phyloP scores from a whole-genome alignment of 148 eudicot genomes.

The Vaccinium corymbosum region DNA sequence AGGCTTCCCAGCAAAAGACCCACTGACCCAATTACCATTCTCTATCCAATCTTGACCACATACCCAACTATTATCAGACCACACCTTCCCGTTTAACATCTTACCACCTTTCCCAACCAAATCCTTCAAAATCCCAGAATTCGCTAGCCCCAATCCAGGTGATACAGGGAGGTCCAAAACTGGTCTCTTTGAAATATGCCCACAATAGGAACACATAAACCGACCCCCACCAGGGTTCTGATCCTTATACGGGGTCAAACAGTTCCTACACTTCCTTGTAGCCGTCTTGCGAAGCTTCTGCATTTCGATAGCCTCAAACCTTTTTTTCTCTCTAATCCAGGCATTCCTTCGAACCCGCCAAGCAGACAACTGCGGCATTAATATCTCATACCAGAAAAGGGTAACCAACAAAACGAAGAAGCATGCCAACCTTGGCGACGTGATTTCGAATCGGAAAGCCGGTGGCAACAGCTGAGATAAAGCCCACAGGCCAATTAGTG shows the following conservation, averaged over 20 bases:
- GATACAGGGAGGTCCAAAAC: slow-evolving; percentile 86
- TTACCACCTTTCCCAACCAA: slow-evolving; percentile 89
- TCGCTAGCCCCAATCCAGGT: slow-evolving; percentile 58
- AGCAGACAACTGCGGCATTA: slow-evolving; percentile 90
- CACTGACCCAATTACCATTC: slow-evolving; percentile 71
- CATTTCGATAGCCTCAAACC: slow-evolving; percentile 84
- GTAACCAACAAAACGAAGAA: slow-evolving; percentile 80
- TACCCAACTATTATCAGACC: slow-evolving; percentile 71
- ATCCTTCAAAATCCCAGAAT: slow-evolving; percentile 76
- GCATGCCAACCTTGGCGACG: slow-evolving; percentile 90
- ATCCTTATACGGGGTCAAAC: slow-evolving; percentile 82
- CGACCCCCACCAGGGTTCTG: slow-evolving; percentile 95
- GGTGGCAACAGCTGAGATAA: slow-evolving; percentile 93
- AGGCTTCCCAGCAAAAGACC: slow-evolving; percentile 54
- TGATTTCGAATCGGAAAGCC: slow-evolving; percentile 87
- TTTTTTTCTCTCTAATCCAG: slow-evolving; percentile 77
- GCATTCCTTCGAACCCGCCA: slow-evolving; percentile 87
- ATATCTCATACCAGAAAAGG: slow-evolving; percentile 87
- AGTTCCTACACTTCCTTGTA: slow-evolving; percentile 87
- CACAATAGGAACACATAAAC: slow-evolving; percentile 95
- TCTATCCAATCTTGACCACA: slow-evolving; percentile 84
- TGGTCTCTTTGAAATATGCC: slow-evolving; percentile 93
- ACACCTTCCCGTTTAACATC: slow-evolving; percentile 65
- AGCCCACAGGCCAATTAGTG: slow-evolving; percentile 94
- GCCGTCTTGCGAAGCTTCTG: slow-evolving; percentile 91